Conservation (phyloP, 345 rosid species). For the Cardiospermum halicacabum region DNA sequence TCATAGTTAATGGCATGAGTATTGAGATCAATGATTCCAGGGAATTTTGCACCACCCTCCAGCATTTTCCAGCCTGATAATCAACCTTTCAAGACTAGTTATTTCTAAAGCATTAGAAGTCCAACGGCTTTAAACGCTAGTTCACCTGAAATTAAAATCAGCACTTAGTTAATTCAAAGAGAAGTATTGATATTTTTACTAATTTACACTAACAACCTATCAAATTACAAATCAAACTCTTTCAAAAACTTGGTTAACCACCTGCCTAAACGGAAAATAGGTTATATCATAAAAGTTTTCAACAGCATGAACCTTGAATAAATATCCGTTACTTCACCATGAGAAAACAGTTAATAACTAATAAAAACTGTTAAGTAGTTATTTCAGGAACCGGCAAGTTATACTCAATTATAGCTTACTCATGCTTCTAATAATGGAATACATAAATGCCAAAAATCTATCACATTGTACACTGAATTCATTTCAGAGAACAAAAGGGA, state of each 20-base stretch:
- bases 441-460: background rate
- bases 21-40: slow-evolving; percentile 34
- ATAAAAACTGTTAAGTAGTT: background rate
- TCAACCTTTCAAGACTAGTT: background rate
- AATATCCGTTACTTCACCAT: background rate
- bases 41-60: slow-evolving; percentile 36
- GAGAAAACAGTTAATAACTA: background rate
- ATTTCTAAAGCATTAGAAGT: slow-evolving; percentile 22
- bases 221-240: background rate
- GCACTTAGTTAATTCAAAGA: background rate
- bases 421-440: background rate
- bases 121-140: background rate
- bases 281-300: background rate
- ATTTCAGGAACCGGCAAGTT: background rate
- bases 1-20: slow-evolving; percentile 24
- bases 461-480: background rate
- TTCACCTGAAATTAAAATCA: slow-evolving; percentile 5
- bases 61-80: slow-evolving; percentile 19
- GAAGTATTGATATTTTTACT: background rate
- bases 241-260: background rate
- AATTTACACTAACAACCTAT: background rate
- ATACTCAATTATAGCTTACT: background rate
- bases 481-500: background rate
- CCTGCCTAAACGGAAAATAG: background rate
- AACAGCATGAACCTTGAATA: background rate